phyloP scores from a whole-genome alignment of 1,139 yeast species.

The Suhomyces bolitotheri region DNA sequence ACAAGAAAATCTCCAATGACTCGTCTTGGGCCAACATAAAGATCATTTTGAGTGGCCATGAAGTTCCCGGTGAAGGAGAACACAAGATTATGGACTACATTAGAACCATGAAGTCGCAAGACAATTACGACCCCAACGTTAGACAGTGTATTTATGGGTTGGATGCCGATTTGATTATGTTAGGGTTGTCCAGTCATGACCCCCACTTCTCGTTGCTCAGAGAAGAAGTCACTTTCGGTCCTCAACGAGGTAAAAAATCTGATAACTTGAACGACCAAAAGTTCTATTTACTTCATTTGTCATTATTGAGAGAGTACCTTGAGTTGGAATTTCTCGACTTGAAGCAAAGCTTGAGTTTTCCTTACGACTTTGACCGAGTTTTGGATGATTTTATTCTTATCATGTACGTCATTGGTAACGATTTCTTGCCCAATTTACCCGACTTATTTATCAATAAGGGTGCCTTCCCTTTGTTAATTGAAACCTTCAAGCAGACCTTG shows the following conservation, averaged over 20 bases:
- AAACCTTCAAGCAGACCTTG: constrained; percentile 82
- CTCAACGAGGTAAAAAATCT: constrained; percentile 43
- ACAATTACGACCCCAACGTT: constrained; percentile 77
- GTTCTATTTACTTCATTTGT: constrained; percentile 79
- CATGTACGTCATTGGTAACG: constrained; percentile 95
- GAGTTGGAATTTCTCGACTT: constrained; percentile 81
- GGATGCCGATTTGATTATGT: constrained; percentile 95
- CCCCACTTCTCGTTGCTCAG: constrained; percentile 93
- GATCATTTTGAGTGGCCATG: constrained; percentile 88
- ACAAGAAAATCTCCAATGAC: constrained; percentile 85
- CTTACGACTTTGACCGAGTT: constrained; percentile 82
- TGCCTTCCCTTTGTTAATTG: constrained; percentile 87
- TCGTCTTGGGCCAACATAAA: constrained; percentile 87
- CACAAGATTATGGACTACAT: constrained; percentile 97
- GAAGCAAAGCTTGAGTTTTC: constrained; percentile 60
- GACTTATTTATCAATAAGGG: constrained; percentile 92
- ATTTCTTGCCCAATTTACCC: constrained; percentile 97
- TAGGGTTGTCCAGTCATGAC: constrained; percentile 95
- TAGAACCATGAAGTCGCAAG: constrained; percentile 74
- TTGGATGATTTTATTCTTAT: constrained; percentile 91
- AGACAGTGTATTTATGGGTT: constrained; percentile 96
- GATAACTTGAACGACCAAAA: constrained; percentile 74
- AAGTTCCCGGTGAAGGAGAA: constrained; percentile 99
- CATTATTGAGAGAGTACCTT: constrained; percentile 86
- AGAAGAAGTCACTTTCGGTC: constrained; percentile 94